Evolutionary conservation across 2,329 filamentous ascomycete species (phyloP), one percentile per base, ranked within the genome.

Genomic region (Phialophora tarda): DNA sequence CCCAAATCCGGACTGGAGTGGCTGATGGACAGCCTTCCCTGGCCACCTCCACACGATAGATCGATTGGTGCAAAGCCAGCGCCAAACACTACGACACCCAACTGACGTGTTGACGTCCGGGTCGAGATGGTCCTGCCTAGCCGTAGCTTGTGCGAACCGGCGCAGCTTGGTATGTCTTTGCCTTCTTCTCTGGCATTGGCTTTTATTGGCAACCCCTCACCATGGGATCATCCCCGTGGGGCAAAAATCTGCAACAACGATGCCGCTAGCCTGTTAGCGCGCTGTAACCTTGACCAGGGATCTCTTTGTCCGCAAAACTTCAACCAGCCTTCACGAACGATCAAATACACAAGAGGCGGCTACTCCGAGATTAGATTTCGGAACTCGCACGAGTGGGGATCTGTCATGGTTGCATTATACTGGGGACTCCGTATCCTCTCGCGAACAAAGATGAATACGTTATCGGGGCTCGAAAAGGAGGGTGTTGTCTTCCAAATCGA

Each of bases 221-320:
- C 53, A 11, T 34, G 21, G 26, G 11, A 17, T 58, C 21, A 23
- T 56, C 60, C 59, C 60, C 60, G 60, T 56, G 60, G 60, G 60
- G 50, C 60, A 48, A 62, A 47, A 47, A 44, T 34, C 41, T 55
- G 50, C 60, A 56, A 30, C 51, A 32, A 62, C 50, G 23, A 44
- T 30, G 21, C 8, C 11, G 50, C 30, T 55, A 38, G 47, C 24
- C 34, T 32, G 48, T n/a, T 62, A 56, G 60, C 38, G 51, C 38
- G 59, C 60, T 62, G 60, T 62, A 62, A 62, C 60, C 26, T 62
- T 56, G 38, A 54, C 60, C 60, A 62, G 60, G 60, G 60, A 48
- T 23, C n/a, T 32, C 17, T 5, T 24, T 51, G 48, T 26, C 48
- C 48, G 53, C 8, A 28, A 32, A 17, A 21, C 53, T 24, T 17